Conservation (phyloP, 306 rosid genomes). For the Corylus americana region DNA sequence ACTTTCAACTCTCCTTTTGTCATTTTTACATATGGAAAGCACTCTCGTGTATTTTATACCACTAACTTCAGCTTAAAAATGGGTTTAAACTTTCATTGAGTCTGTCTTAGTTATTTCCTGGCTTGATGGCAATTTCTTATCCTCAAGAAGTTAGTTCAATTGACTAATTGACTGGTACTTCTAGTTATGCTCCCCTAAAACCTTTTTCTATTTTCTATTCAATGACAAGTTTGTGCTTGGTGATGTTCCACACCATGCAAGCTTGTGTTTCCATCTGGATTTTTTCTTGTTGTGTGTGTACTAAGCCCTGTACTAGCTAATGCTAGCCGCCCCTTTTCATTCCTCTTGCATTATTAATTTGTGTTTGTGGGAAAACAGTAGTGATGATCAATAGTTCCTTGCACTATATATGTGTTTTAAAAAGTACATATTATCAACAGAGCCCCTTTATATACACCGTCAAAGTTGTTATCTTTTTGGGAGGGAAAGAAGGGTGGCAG, state of each 20-base stretch:
- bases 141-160: neutral
- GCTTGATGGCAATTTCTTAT: neutral
- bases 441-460: slow-evolving; percentile 93
- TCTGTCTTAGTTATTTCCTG: neutral
- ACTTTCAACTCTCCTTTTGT: neutral
- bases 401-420: slow-evolving; percentile 25
- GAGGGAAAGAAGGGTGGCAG: slow-evolving; percentile 98
- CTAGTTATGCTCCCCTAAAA: neutral
- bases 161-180: neutral
- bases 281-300: neutral
- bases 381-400: slow-evolving; percentile 15
- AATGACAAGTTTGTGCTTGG: slow-evolving; percentile 4
- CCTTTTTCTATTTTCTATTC: neutral
- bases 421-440: slow-evolving; percentile 47
- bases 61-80: neutral
- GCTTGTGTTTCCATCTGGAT: slow-evolving; percentile 7
- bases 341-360: slow-evolving; percentile 20
- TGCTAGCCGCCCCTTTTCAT: neutral
- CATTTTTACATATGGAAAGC: neutral
- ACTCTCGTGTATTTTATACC: neutral
- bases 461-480: slow-evolving; percentile 98
- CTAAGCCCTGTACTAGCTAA: neutral
- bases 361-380: slow-evolving; percentile 5
- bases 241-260: slow-evolving; percentile 8
- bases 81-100: neutral